Evolutionary conservation across 805 yeast species (phyloP), one percentile per base, ranked within the genome.

Genomic region (Candida lessepsii): DNA sequence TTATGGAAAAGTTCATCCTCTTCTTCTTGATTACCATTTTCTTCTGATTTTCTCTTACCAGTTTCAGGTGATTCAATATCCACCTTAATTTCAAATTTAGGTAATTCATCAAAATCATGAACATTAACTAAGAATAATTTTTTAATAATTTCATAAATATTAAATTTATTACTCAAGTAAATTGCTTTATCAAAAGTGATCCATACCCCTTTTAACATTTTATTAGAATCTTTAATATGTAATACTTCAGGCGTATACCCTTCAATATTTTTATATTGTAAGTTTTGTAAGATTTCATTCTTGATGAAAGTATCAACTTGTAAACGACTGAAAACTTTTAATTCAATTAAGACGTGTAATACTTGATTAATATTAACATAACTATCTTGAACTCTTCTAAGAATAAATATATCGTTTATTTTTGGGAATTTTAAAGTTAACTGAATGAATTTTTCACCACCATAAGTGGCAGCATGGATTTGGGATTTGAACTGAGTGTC

Each of bases 121-220:
- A 69, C 75, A 44, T 69, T 73, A n/a, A 69, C 58, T 39, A 69
- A 52, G 39, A 68, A 66, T 33, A 69, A 50, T 40, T 49, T 53
- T 51, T 67, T 67, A 19, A 58, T 51, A 32, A 66, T 43, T 37
- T 60, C 64, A 50, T 69, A 69, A 26, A 68, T 50, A 48, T 67
- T 72, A 42, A 68, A 66, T 37, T 60, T 60, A 18, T 60, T 49
- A 9, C 71, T 65, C n/a, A 69, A 42, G 15, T 50, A 41, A 13
- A 69, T 70, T 2, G 73, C 73, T 48, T 61, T 65, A 41, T 68
- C 75, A 52, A 66, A 69, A 10, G 73, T 63, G 17, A 69, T 56
- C 75, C 75, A 69, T 15, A 67, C 38, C 0, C 75, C 75, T 23
- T 58, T 49, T 24, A 68, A 42, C 28, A 46, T 48, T 3, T 44